Base-by-base conservation (phyloP, 169 alveolate species). In the Plasmodium gonderi region DNA sequence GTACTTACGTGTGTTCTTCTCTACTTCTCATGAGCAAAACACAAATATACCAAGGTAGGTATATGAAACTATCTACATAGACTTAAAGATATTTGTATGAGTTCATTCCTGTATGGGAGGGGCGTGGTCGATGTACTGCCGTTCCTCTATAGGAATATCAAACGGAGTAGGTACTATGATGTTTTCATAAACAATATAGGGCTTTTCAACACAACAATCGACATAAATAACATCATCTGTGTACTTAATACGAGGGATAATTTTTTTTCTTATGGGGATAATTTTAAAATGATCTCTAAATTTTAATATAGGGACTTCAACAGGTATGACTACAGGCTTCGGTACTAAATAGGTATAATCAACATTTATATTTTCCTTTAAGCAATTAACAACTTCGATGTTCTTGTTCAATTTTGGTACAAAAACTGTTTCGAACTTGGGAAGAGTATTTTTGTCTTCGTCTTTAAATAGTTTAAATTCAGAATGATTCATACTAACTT, bases 311-410 rank as follows among this genome's bases (percentile, higher is more conserved):
- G 96, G 96, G 23, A 94, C 96, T 42, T 94, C 94, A 6, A 94
- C 94, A 42, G 96, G 96, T 79, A 94, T 93, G 60, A 94, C 95
- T 44, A 94, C 92, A 29, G 96, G 96, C 51, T 94, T 94, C 49
- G 96, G 96, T 29, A 94, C 95, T 85, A 94, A 76, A 74, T 94
- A 94, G 14, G 96, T 87, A 79, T 87, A 87, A 36, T 87, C 93
- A 38, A 87, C 93, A 54, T 87, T 60, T 7, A 87, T 42, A 44
- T 87, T 75, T 79, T 87, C 90, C 68, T 87, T 87, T 49, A 87
- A 76, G 31, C 60, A 44, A 45, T 65, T 87, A 38, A 87, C 80
- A 23, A 87, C 68, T 76, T 87, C 93, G n/a, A 87, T 64, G 68
- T 75, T 87, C 38, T 87, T 87, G 42, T 75, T 83, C 29, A 87